Evolutionary conservation across 495 filamentous ascomycete genomes (phyloP), one percentile per base, ranked within the genome.

Genomic region (Podospora anserina): DNA sequence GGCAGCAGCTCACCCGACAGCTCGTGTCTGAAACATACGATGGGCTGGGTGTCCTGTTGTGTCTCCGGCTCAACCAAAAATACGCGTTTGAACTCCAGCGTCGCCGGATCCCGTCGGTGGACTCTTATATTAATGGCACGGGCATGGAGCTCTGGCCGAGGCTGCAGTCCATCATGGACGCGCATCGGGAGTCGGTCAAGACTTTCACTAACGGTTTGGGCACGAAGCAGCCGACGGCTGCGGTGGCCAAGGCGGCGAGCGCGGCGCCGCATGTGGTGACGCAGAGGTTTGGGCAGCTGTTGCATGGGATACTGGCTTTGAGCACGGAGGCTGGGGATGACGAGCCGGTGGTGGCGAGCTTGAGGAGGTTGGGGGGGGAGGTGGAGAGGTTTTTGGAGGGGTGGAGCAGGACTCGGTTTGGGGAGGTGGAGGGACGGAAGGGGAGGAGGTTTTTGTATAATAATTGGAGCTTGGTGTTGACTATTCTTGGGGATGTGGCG

Each of bases 71-170:
- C 16, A 98, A 95, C 74, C 96, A 99, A 72, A 91, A 93, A 70
- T 87, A 92, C 30, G 92, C 93, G 6, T 99, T 98, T 71, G 91
- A 97, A 77, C 85, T 97, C 7, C 95, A 99, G 77, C 86, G 95
- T 6, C 88, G 94, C 59, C 92, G 94, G 73, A 88, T 97, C 2
- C 96, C 95, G 11, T 89, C 92, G 4, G 89, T 91, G 2, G 95
- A 99, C 68, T 86, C 87, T 32, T 98, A 98, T 76, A 90, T 97
- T 73, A 99, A 98, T 77, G 93, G 89, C 19, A 95, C 92, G 26
- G 90, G 90, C 71, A 98, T 99, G 94, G 88, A 92, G 7, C 88
- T 99, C 5, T 99, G 95, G 95, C 95, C 95, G 4, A 89, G 93
- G 32, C 92, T 99, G 75, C 96, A 98, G 80, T 85, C 90, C 26